phyloP scores from a whole-genome alignment of 2,329 filamentous ascomycete species.

The Botryotinia convoluta region DNA sequence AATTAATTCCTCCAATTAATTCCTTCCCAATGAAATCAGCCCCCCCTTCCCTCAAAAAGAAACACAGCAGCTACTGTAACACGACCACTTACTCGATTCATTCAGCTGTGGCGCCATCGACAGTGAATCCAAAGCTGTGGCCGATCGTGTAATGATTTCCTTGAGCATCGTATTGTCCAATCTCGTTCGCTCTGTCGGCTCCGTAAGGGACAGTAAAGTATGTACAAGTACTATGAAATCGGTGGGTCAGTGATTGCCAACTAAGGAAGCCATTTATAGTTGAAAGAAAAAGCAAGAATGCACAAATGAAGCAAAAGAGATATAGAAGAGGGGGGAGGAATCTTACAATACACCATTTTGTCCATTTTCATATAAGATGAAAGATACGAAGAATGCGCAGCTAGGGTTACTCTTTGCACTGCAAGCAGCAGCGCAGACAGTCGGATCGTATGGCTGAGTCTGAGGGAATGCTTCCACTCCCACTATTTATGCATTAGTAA shows the following conservation, averaged over 20 bases:
- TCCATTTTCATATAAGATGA: slow-evolving; percentile 41
- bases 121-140: slow-evolving; percentile 26
- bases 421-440: slow-evolving; percentile 37
- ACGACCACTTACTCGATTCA: not conserved
- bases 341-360: slow-evolving; percentile 36
- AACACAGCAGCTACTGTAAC: not conserved
- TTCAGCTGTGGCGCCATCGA: not conserved
- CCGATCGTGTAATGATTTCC: slow-evolving; percentile 28
- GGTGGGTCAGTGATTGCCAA: not conserved
- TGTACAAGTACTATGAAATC: slow-evolving; percentile 36
- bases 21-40: not conserved
- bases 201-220: slow-evolving; percentile 41
- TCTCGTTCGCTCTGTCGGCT: slow-evolving; percentile 22
- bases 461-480: slow-evolving; percentile 34
- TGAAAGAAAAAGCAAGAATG: not conserved
- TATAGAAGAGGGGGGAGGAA: not conserved
- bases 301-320: not conserved
- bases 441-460: slow-evolving; percentile 36
- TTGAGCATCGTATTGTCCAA: slow-evolving; percentile 27
- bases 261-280: not conserved
- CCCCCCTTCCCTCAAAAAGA: not conserved
- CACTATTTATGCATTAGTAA: slow-evolving; percentile 21
- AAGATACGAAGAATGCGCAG: slow-evolving; percentile 42
- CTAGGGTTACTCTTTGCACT: slow-evolving; percentile 26
- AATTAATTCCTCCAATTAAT: not conserved